Conservation (phyloP, 352 stramenopile species). For the Blastocystis sp. region DNA sequence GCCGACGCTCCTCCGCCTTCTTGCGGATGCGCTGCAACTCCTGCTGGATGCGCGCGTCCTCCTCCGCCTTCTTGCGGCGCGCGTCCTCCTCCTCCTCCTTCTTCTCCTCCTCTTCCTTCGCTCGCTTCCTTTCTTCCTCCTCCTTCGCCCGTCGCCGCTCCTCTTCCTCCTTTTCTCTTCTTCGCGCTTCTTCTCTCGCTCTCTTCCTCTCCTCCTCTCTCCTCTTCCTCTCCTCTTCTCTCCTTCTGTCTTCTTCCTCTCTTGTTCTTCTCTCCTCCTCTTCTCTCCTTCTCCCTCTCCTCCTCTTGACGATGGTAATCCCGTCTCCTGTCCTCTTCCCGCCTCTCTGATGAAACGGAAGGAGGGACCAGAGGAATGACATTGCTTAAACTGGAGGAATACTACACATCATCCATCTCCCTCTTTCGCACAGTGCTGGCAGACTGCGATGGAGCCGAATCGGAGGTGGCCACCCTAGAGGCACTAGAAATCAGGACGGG, state of each 20-base stretch:
- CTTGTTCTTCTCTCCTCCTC: neutral
- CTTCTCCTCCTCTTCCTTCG: neutral
- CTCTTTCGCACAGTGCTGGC: too few relatives aligned
- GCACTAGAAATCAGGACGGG: neutral
- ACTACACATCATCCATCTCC: too few relatives aligned
- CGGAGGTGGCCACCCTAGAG: neutral
- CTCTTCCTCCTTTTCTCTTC: neutral
- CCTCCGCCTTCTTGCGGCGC: neutral
- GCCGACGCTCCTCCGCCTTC: slow-evolving; percentile 6
- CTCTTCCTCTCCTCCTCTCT: neutral
- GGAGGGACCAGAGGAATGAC: too few relatives aligned
- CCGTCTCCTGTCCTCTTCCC: neutral
- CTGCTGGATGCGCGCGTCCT: neutral
- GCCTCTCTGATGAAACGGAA: neutral
- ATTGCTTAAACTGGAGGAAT: too few relatives aligned
- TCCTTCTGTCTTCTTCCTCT: neutral
- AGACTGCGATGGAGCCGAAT: too few relatives aligned
- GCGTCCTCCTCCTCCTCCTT: neutral
- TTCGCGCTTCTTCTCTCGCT: neutral
- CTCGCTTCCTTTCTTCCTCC: neutral
- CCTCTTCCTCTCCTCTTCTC: neutral
- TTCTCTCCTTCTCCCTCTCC: neutral
- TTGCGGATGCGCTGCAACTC: neutral
- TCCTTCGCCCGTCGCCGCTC: neutral
- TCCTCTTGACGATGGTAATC: neutral